phyloP scores from a whole-genome alignment of 148 eudicot species.

The Arbutus unedo region DNA sequence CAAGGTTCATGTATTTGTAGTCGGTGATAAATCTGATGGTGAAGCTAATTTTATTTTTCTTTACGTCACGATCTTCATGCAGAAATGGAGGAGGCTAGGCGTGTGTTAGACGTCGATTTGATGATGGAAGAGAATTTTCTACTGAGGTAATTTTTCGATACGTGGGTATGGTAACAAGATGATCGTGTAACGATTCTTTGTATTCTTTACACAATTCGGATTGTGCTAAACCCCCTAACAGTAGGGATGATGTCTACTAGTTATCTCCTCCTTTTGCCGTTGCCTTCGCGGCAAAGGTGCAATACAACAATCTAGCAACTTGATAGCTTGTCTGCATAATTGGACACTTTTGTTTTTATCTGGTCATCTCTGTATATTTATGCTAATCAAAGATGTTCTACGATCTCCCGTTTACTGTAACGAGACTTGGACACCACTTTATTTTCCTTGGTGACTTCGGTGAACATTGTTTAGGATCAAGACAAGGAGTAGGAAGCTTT shows the following conservation, averaged over 20 bases:
- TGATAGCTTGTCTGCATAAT: neutral
- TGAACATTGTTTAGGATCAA: too few relatives aligned
- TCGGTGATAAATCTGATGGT: slow-evolving; percentile 18
- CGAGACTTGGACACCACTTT: too few relatives aligned
- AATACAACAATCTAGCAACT: neutral
- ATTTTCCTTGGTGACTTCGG: too few relatives aligned
- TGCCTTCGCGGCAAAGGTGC: neutral
- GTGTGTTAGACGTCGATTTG: neutral
- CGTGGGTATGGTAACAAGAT: neutral
- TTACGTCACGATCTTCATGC: slow-evolving; percentile 18
- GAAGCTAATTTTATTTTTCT: slow-evolving; percentile 15
- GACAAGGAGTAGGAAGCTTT: too few relatives aligned
- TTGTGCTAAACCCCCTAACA: neutral
- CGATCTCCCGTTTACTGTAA: too few relatives aligned
- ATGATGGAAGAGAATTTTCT: neutral
- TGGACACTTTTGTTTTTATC: neutral
- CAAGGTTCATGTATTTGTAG: slow-evolving; percentile 23
- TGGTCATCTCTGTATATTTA: too few relatives aligned
- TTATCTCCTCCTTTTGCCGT: neutral
- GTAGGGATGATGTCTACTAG: neutral
- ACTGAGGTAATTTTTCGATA: neutral
- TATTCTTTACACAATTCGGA: neutral
- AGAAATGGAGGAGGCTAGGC: slow-evolving; percentile 16
- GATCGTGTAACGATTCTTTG: neutral
- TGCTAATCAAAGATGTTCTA: too few relatives aligned